Conservation (phyloP, 2,329 filamentous ascomycete species). For the Beauveria asiatica region DNA sequence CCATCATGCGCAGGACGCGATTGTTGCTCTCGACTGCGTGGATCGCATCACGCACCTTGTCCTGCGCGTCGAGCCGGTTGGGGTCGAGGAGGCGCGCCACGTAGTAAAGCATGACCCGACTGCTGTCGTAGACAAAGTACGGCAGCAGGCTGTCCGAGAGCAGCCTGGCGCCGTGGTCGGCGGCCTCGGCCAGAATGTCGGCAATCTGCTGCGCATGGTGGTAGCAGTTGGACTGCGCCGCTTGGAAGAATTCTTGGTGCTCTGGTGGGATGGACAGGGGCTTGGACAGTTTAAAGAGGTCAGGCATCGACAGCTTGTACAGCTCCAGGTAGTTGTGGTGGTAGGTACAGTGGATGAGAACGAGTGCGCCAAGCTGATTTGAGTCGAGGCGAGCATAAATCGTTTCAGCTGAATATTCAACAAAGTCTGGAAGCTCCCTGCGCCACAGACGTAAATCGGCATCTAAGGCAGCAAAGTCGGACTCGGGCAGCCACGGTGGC, state of each 20-base stretch:
- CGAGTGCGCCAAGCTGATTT: conserved; percentile 36
- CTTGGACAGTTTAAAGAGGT: conserved; percentile 34
- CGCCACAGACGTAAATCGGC: conserved; percentile 33
- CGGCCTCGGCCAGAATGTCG: conserved; percentile 29
- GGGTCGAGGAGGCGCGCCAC: conserved; percentile 34
- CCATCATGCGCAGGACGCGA: conserved; percentile 28
- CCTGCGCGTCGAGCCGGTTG: conserved; percentile 24
- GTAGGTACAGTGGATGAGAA: conserved; percentile 37
- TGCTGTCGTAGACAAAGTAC: conserved; percentile 39
- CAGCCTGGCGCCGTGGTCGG: conserved; percentile 30
- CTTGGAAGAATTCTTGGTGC: conserved; percentile 27
- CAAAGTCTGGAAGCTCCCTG: conserved; percentile 32
- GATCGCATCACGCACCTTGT: conserved; percentile 29
- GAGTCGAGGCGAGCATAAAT: conserved; percentile 39
- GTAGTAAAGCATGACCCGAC: conserved; percentile 39
- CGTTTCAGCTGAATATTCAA: conserved; percentile 34
- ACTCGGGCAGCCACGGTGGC: conserved; percentile 35
- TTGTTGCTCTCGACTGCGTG: conserved; percentile 32
- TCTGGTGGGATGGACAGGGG: conserved; percentile 31
- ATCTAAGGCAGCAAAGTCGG: conserved; percentile 33
- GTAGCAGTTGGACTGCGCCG: conserved; percentile 29
- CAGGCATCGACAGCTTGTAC: conserved; percentile 37
- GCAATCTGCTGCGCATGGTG: conserved; percentile 31
- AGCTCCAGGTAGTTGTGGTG: conserved; percentile 37
- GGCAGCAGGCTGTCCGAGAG: conserved; percentile 37